Evolutionary conservation across 495 filamentous ascomycete genomes (phyloP), one percentile per base, ranked within the genome.

Genomic region (Gamarada debralockiae): DNA sequence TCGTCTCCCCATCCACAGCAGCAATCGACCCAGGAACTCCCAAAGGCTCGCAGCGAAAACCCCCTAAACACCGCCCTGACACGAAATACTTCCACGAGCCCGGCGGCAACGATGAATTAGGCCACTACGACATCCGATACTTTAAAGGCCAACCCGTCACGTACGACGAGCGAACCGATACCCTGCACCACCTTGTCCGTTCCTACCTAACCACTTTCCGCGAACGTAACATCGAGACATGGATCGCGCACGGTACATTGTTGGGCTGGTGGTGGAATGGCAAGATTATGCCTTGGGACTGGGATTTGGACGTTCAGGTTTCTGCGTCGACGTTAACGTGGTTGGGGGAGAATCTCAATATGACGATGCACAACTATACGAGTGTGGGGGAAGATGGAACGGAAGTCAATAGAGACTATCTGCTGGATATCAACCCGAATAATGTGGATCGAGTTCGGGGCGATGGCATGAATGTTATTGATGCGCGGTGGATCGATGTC

Each of bases 251-350:
- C 67, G 90, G 90, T 20, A 92, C 89, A 14, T 71, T 95, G 40
- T 69, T 95, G 42, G 90, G 90, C 12, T 95, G 89, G 89, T 93
- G 87, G 87, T 95, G 90, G 90, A 92, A 90, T 61, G 86, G 83
- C 15, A 79, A 81, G 70, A 78, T 90, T 61, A 80, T 92, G 60
- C 89, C 89, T 9, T 95, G 89, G 89, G 89, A 95, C 65, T 88
- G 81, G 77, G 89, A 95, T 66, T 72, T 95, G n/a, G 89, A 95
- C 63, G 86, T 84, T 3, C 89, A 95, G 67, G 82, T 95, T 20
- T 80, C 78, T 23, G 74, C 72, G 10, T 67, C 72, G 13, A 90
- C 87, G 0, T 68, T 91, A 25, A 59, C 66, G 10, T 78, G 78
- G 54, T 72, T 95, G 34, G 86, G 75, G 14, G 61, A 79, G 31